A percentile compares a stretch with the other conserved stretches of the same genome.
These are phyloP conservation scores for Centella asiatica DNA, from an alignment of 129 eudicot species.

Conservation along the genomic window DNA sequence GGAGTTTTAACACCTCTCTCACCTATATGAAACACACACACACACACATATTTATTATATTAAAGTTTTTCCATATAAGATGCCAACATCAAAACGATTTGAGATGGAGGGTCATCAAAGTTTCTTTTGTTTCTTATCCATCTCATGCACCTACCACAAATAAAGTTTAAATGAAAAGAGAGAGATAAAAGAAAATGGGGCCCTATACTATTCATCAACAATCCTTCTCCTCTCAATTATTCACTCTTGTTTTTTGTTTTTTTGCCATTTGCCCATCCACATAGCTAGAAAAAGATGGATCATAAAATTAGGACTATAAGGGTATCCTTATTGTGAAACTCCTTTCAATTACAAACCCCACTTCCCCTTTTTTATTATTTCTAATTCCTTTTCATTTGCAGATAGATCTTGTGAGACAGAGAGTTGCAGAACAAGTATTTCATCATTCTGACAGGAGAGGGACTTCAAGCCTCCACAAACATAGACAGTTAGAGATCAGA, in stretches of 20 bases:
- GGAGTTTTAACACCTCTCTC: rapidly evolving
- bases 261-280: neutral
- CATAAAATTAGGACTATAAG: neutral
- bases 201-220: neutral
- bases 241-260: neutral
- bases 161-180: neutral
- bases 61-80: neutral
- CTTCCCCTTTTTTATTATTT: slow-evolving; percentile 7
- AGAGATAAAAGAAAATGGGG: neutral
- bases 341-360: slow-evolving; percentile 3
- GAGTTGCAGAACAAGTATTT: slow-evolving; percentile 9
- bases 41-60: no score
- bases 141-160: slow-evolving; percentile 5
- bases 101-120: neutral
- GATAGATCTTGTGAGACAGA: neutral
- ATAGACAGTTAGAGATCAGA: slow-evolving; percentile 1
- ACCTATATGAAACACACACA: neutral
- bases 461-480: neutral
- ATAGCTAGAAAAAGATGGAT: neutral
- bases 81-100: neutral
- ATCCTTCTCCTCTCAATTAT: slow-evolving; percentile 5
- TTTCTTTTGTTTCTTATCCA: slow-evolving; percentile 1
- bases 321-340: neutral
- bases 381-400: slow-evolving; percentile 6
- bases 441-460: slow-evolving; percentile 12